Evolutionary conservation across 2,329 filamentous ascomycete genomes (phyloP), one percentile per base, ranked within the genome.

Genomic region (Lachnellula hyalina): DNA sequence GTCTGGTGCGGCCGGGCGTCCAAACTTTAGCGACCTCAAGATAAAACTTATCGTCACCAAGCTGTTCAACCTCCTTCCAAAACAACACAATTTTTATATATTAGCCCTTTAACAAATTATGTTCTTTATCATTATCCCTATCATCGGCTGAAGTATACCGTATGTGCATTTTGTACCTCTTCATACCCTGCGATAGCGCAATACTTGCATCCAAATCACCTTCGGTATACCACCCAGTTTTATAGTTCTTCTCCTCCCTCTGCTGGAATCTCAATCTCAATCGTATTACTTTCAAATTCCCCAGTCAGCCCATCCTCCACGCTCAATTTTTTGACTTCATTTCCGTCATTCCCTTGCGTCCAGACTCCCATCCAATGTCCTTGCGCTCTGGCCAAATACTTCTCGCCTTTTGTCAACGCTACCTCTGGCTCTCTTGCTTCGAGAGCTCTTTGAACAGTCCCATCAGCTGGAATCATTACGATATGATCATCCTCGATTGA

Each of bases 331-430:
- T 36, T 19, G 32, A 46, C 8, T 7, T 53, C 45, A 11, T 54
- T 55, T 38, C 15, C 35, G 14, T 36, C 48, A 14, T 35, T 32
- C 12, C 40, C 45, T 19, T 49, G 49, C 11, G 64, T 57, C 71
- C 71, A 73, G 6, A 72, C 51, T 4, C 65, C 65, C 59, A 71
- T 69, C 72, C 71, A 73, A 34, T 58, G 62, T 1, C 72, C 72
- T 17, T 63, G 65, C 0, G 67, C 68, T 28, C 61, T 60, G 6
- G 71, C 63, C 2, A 61, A 57, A 57, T 73, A 74, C 41, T 65
- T 63, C 35, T 66, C 66, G 0, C 68, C 71, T 9, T 60, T 57
- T 12, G 61, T 53, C 23, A 73, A 55, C 5, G 63, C 55, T 3
- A 67, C 53, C 7, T 61, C 60, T 0, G 66, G 66, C 21, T 72